Evolutionary conservation across 2,329 filamentous ascomycete species (phyloP).

Genomic region (Alternaria ventricosa): DNA sequence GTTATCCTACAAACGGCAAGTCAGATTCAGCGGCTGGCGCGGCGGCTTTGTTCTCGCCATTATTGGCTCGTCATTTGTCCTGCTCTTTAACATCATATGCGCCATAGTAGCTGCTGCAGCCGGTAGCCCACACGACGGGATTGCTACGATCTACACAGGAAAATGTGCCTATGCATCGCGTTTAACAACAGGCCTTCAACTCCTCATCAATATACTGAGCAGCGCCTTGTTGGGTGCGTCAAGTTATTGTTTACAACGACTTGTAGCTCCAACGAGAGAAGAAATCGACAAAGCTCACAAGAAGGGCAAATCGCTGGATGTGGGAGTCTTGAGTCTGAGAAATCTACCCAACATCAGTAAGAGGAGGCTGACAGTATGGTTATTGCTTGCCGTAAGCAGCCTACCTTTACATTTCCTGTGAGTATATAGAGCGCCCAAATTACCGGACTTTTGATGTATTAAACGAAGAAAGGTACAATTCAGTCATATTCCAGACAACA

Average conservation of each 20-base stretch:
- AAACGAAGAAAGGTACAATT: neutral
- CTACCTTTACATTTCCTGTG: neutral
- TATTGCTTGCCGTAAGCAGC: neutral
- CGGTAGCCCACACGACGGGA: neutral
- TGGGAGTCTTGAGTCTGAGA: neutral
- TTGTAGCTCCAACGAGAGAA: neutral
- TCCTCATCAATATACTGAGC: neutral
- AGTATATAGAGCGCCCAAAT: no score
- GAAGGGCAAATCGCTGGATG: neutral
- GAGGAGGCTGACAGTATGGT: neutral
- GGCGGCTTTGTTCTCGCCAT: neutral
- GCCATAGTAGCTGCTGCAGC: neutral
- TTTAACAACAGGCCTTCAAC: neutral
- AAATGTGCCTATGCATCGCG: neutral
- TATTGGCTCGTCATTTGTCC: neutral
- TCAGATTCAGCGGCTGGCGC: neutral
- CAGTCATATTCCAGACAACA: neutral
- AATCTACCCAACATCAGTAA: neutral
- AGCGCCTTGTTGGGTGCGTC: neutral
- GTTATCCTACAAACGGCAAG: neutral
- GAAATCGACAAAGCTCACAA: neutral
- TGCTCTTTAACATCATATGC: neutral
- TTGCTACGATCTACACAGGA: neutral
- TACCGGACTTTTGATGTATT: no score
- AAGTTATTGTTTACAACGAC: neutral